A percentile compares a stretch with the other conserved stretches of the same genome.
Evolutionary conservation across 768 basidiomycete species (phyloP).

Genomic region (Amylocystis lapponica): DNA sequence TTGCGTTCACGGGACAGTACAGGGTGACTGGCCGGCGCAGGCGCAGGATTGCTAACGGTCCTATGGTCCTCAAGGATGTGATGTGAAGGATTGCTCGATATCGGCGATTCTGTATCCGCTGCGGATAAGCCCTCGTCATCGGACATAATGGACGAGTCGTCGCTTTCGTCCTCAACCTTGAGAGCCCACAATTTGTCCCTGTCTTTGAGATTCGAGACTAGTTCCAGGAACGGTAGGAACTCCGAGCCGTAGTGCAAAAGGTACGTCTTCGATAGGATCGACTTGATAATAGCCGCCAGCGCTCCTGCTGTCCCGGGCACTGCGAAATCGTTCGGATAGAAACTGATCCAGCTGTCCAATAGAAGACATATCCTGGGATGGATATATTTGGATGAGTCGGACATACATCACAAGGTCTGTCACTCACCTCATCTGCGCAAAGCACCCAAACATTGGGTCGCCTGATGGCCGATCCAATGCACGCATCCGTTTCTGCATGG

Average conservation of each 20-base stretch:
- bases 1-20: conserved; percentile 53
- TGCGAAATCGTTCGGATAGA: conserved; percentile 76
- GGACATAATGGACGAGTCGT: conserved; percentile 49
- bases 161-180: conserved; percentile 61
- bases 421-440: conserved; percentile 78
- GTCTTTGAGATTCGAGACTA: conserved; percentile 57
- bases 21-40: conserved; percentile 11
- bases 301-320: conserved; percentile 70
- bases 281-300: conserved; percentile 69
- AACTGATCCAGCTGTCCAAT: conserved; percentile 69
- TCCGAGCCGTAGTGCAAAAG: conserved; percentile 82
- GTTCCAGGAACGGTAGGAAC: conserved; percentile 74
- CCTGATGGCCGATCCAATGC: conserved; percentile 65
- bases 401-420: not conserved
- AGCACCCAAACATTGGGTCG: conserved; percentile 83
- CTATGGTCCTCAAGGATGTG: conserved; percentile 9
- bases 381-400: not conserved
- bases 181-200: conserved; percentile 71
- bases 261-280: conserved; percentile 73
- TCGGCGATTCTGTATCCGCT: not conserved
- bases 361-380: conserved; percentile 69
- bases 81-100: conserved; percentile 7
- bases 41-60: not conserved
- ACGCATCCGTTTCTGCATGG: conserved; percentile 85
- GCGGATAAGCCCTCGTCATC: conserved; percentile 40